These are phyloP conservation scores for Diplodia mutila DNA, from an alignment of 2,329 filamentous ascomycete genomes.

Conservation along the genomic window DNA sequence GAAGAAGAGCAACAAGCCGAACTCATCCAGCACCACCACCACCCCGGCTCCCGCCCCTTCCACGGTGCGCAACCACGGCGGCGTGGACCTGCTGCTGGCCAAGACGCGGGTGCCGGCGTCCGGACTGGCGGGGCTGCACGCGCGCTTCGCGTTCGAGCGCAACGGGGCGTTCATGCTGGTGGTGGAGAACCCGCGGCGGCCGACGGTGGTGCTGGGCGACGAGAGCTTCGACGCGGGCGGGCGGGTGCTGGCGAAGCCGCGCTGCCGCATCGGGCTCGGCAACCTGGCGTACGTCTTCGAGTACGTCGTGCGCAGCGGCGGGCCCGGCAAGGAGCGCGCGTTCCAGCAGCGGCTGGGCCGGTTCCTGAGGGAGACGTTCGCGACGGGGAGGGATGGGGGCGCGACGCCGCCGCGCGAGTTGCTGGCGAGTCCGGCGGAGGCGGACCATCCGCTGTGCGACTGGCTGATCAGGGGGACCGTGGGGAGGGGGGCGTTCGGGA, in stretches of 20 bases:
- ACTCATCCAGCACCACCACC: not conserved
- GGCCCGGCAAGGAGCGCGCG: not conserved
- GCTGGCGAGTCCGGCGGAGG: constrained; percentile 6
- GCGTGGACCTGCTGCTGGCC: constrained; percentile 7
- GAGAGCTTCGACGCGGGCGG: constrained; percentile 1
- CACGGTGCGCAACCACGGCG: not conserved
- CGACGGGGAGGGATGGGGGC: not conserved
- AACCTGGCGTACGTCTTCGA: constrained; percentile 17
- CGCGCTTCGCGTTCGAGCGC: constrained; percentile 7
- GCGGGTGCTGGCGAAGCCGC: not conserved
- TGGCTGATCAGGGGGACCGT: constrained; percentile 11
- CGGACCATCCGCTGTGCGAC: constrained; percentile 6
- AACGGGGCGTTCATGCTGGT: constrained; percentile 8
- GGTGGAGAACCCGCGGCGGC: constrained; percentile 9
- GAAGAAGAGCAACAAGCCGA: not conserved
- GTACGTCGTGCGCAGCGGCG: not conserved
- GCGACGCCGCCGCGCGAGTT: constrained; percentile 1
- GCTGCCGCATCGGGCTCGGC: not conserved
- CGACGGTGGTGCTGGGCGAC: constrained; percentile 5
- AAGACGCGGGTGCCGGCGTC: not conserved
- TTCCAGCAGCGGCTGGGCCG: not conserved
- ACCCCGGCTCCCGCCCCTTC: not conserved
- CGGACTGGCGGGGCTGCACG: not conserved
- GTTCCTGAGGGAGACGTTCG: constrained; percentile 2
- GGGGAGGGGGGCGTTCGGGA: constrained; percentile 10